Evolutionary conservation across 2,329 filamentous ascomycete species (phyloP).

Genomic region (Aspergillus fischeri): DNA sequence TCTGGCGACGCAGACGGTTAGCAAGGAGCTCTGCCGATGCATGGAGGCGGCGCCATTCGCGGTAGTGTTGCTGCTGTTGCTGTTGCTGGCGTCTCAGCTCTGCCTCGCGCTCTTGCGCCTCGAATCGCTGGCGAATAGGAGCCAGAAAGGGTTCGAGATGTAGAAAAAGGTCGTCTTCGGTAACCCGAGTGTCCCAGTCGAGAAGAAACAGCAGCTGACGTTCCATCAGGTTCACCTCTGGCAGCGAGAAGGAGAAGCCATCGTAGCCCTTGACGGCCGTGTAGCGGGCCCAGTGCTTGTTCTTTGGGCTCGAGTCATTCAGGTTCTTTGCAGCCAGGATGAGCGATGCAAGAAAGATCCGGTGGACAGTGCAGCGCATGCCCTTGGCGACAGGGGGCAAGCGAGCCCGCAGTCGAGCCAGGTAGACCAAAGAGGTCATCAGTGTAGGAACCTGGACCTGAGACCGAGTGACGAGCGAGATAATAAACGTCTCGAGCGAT

Average conservation of each 20-base stretch:
- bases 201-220: slow-evolving; percentile 94
- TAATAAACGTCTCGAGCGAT: slow-evolving; percentile 85
- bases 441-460: slow-evolving; percentile 96
- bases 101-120: slow-evolving; percentile 48
- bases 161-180: slow-evolving; percentile 76
- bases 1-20: slow-evolving; percentile 35
- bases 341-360: slow-evolving; percentile 77
- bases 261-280: slow-evolving; percentile 69
- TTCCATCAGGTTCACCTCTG: slow-evolving; percentile 99
- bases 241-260: slow-evolving; percentile 85
- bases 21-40: slow-evolving; percentile 33
- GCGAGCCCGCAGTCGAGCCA: slow-evolving; percentile 74
- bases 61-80: slow-evolving; percentile 14
- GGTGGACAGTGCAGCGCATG: slow-evolving; percentile 92
- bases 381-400: slow-evolving; percentile 94
- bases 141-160: slow-evolving; percentile 85
- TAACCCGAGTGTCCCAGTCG: slow-evolving; percentile 89
- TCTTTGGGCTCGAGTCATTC: slow-evolving; percentile 98
- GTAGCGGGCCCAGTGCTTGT: slow-evolving; percentile 99
- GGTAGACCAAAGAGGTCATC: slow-evolving; percentile 95
- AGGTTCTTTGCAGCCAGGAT: slow-evolving; percentile 86
- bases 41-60: slow-evolving; percentile 36
- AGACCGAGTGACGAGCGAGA: slow-evolving; percentile 81
- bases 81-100: slow-evolving; percentile 19
- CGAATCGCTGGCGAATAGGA: slow-evolving; percentile 65